Evolutionary conservation across 1,284 basidiomycete species (phyloP).

Genomic region (Ceratobasidium sp.): DNA sequence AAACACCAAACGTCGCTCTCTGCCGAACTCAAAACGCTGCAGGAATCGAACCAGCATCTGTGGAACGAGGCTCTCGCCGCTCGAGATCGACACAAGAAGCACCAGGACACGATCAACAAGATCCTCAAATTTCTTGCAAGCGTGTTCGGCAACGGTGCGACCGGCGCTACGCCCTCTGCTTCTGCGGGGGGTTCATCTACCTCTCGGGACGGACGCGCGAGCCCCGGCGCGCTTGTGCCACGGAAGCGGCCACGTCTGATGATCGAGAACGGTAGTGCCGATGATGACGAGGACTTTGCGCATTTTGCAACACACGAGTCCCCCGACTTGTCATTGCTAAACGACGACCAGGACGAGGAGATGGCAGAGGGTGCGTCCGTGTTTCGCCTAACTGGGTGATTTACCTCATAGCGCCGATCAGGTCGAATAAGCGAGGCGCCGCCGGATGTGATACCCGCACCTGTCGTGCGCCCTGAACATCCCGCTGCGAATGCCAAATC

Average conservation of each 20-base stretch:
- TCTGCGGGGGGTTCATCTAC: constrained; percentile 61
- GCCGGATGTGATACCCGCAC: constrained; percentile 20
- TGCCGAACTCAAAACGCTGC: constrained; percentile 88
- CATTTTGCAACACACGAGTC: constrained; percentile 44
- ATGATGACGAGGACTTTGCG: constrained; percentile 54
- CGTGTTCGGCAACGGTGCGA: constrained; percentile 80
- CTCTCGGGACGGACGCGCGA: constrained; percentile 52
- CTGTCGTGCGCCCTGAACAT: neutral
- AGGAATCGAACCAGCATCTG: constrained; percentile 86
- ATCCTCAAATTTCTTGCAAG: constrained; percentile 95
- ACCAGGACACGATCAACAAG: constrained; percentile 96
- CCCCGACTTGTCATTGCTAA: constrained; percentile 35
- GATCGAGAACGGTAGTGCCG: constrained; percentile 70
- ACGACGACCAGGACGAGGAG: constrained; percentile 48
- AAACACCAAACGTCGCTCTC: constrained; percentile 92
- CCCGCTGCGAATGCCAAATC: neutral
- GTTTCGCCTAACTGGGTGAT: constrained; percentile 9
- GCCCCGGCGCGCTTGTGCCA: constrained; percentile 62
- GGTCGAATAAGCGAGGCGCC: constrained; percentile 43
- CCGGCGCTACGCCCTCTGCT: constrained; percentile 57
- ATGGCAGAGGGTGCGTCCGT: constrained; percentile 45
- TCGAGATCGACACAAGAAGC: constrained; percentile 84
- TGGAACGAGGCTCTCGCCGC: constrained; percentile 93
- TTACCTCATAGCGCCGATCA: constrained; percentile 38
- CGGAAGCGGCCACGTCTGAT: constrained; percentile 70